Base-by-base conservation (phyloP, 306 rosid genomes). In the Rosa chinensis region DNA sequence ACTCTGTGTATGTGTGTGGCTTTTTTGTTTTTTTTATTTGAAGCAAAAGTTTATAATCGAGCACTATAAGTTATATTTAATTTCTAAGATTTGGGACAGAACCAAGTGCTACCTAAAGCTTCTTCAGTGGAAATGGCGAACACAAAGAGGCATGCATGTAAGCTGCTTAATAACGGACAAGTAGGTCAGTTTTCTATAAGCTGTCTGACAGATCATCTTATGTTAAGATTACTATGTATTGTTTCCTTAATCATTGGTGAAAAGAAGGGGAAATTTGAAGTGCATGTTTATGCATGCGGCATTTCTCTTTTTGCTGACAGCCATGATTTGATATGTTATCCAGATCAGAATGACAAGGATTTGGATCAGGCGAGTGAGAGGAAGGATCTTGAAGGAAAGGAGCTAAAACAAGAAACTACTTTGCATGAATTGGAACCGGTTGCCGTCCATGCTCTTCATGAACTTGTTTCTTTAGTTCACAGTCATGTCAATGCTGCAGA, bases 381-480 rank as follows among this genome's bases (percentile, higher is more conserved):
- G 75, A 73, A 79, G 72, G 82, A 80, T 85, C 82, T 79, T 70
- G 86, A 86, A 82, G 90, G 81, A 76, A 91, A 82, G 76, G 86
- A 79, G 32, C 55, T 53, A 47, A 76, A 79, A 62, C 89, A 85
- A 78, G 81, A 59, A 80, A 72, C 44, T 77, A 52, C 53, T n/a
- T 81, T 86, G 75, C 87, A 78, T 70, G 87, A 87, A 71, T 82
- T 93, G 78, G 96, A 90, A 71, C 90, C 96, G 53, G 67, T 80
- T 77, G 86, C 84, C 53, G 80, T 78, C 76, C 94, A 82, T 87
- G 92, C 90, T 89, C 96, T 93, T 85, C 97, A 86, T 84, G 93
- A 87, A 83, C 91, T 96, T 76, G 83, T 93, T 84, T 89, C 94
- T 78, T 67, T 91, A 79, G 98, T 96, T 86, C 98, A 96, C 85